Percentiles rank a stretch among this genome's conserved stretches.
Conservation (phyloP, 129 eudicot genomes). For the Arctium lappa region DNA sequence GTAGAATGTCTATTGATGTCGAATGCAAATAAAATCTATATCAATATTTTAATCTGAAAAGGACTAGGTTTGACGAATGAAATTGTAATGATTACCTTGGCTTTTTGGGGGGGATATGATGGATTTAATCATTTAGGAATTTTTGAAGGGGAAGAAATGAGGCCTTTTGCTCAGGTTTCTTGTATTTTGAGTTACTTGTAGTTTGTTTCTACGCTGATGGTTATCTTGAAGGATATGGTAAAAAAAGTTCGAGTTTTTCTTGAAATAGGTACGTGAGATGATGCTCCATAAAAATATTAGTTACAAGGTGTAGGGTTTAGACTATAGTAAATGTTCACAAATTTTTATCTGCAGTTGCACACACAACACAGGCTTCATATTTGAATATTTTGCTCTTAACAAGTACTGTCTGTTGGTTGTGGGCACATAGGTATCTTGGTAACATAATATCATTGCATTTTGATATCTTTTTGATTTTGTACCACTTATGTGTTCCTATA, state of each 20-base stretch:
- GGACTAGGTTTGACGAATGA: constrained; percentile 2
- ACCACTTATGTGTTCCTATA: neutral
- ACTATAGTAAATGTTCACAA: neutral
- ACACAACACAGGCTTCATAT: neutral
- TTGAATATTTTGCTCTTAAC: neutral
- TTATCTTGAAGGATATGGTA: neutral
- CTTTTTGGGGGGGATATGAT: neutral
- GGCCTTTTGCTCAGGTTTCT: neutral
- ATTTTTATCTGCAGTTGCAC: neutral
- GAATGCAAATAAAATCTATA: neutral
- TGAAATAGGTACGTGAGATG: neutral
- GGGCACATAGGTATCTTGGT: neutral
- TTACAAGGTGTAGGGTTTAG: neutral
- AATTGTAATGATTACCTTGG: neutral
- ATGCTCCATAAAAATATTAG: neutral
- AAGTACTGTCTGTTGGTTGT: neutral
- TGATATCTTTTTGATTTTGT: neutral
- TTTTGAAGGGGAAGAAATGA: neutral
- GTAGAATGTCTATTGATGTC: neutral
- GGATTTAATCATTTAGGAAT: neutral
- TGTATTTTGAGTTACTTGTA: neutral
- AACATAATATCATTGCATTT: neutral
- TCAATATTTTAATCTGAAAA: neutral
- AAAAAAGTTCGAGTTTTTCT: neutral
- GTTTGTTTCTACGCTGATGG: neutral